phyloP scores from a whole-genome alignment of 441 rosid species.

The Dalechampia spathulata region DNA sequence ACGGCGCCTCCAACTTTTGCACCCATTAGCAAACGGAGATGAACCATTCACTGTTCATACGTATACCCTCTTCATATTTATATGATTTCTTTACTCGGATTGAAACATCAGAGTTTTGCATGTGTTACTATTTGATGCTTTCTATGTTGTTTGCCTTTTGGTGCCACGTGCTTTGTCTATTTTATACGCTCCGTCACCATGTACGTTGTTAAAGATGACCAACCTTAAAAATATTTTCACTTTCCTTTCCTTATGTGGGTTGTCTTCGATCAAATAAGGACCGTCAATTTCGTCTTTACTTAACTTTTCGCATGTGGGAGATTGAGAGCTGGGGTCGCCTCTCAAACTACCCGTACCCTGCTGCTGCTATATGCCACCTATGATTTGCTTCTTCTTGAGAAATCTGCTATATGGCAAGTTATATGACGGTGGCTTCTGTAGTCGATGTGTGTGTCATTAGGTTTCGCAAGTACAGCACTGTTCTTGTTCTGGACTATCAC shows the following conservation, averaged over 20 bases:
- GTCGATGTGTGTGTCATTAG: not conserved
- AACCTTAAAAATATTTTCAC: not conserved
- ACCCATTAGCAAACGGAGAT: conserved; percentile 7
- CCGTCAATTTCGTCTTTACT: not conserved
- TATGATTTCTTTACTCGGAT: not conserved
- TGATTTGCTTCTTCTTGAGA: no score
- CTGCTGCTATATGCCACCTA: not conserved
- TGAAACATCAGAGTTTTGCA: not conserved
- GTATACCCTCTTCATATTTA: conserved; percentile 1
- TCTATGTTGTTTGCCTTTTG: not conserved
- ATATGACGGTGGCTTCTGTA: not conserved
- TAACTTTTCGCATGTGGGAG: not conserved
- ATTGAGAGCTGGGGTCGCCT: not conserved
- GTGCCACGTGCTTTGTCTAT: not conserved
- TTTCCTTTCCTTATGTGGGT: not conserved
- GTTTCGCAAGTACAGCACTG: no score
- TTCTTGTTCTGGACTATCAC: no score
- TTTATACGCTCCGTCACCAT: not conserved
- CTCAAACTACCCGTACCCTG: no score
- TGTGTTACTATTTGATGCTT: not conserved
- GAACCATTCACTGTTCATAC: no score
- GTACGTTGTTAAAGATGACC: not conserved
- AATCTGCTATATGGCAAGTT: no score
- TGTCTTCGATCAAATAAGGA: not conserved
- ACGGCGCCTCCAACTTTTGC: conserved; percentile 27